Evolutionary conservation across 2,329 filamentous ascomycete species (phyloP), one percentile per base, ranked within the genome.

Genomic region (Trichoderma cornu-damae): DNA sequence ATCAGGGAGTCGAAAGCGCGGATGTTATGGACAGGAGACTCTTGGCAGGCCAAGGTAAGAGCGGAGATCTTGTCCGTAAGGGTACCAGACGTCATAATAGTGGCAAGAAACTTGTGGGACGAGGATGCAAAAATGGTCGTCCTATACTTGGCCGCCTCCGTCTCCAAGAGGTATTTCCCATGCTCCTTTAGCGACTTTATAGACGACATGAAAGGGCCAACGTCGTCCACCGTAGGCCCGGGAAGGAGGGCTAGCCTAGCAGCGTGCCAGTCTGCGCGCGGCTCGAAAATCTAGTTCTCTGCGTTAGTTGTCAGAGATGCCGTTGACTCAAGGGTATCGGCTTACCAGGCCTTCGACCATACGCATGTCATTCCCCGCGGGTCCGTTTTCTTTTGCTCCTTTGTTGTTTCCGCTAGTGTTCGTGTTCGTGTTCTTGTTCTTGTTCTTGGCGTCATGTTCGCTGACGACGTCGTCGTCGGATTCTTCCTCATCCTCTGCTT

Each of bases 41-140:
- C 94, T 75, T 99, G 95, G 11, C 96, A 86, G 57, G 94, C 88
- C 64, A 99, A 79, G 4, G 94, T 99, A 67, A 99, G 78, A 3
- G 94, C 95, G 2, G 94, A 99, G 42, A 97, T 88, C 72, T 96
- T 97, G 72, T 99, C 94, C 57, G 91, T 95, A 65, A 97, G 83
- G 8, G 95, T 99, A 78, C 94, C 94, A 1, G 92, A 95, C 8
- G 90, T 79, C 89, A 97, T 96, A 70, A 99, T 96, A 16, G 91
- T 96, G 1, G 92, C 90, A 79, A 97, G 86, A 77, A 99, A 99
- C 71, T 92, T 96, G 73, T 95, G 89, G 38, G 92, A 93, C 2
- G 93, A 94, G 24, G 90, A 90, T 50, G 89, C 84, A 6, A 89
- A 84, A 57, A 88, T 77, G 63, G 90, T 86, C 24, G 84, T 82